Base-by-base conservation (phyloP, 2,329 filamentous ascomycete species). In the Penicillium brasilianum region DNA sequence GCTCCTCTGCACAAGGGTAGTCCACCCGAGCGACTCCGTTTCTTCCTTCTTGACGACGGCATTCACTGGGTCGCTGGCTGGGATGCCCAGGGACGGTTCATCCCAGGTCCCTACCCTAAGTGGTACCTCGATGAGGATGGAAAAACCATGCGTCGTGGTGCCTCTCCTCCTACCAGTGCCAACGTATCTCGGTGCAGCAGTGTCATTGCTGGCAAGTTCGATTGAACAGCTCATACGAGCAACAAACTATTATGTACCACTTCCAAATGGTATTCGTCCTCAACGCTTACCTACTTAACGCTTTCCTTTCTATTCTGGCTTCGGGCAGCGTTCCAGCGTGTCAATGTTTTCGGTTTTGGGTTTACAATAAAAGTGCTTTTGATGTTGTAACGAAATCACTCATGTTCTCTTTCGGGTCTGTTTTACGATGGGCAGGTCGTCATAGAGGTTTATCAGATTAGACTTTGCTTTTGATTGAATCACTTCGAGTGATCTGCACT, bases 31-130 rank as follows among this genome's bases (percentile, higher is more conserved):
- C 70, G 74, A 63, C 76, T 78, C 18, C 73, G 79, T 58, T 84
- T 83, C 72, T 83, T 84, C 72, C 77, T 74, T 13, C 77, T 84
- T 30, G 82, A 84, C 58, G 79, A 83, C 52, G 80, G 78, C 37
- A 68, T 78, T 49, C 76, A 79, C 56, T 84, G 81, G 81, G 81
- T 84, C 39, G 76, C 80, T 41, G 81, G 79, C 62, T 83, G 81
- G 81, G 81, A 83, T 65, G 72, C 76, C 22, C 71, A 81, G 43
- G 81, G 80, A 57, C 76, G 73, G n/a, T 84, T 84, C 69, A 79
- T 83, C 46, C 80, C 80, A 4, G 81, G 81, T 1, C 81, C 81
- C 4, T 83, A 83, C 66, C 78, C 80, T 57, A 79, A 81, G 50
- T 84, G 81, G 81, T 78, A 75, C 62, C 72, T 81, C 49, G 81